Conservation (phyloP, 83 land plant genomes). For the Thuja plicata region DNA sequence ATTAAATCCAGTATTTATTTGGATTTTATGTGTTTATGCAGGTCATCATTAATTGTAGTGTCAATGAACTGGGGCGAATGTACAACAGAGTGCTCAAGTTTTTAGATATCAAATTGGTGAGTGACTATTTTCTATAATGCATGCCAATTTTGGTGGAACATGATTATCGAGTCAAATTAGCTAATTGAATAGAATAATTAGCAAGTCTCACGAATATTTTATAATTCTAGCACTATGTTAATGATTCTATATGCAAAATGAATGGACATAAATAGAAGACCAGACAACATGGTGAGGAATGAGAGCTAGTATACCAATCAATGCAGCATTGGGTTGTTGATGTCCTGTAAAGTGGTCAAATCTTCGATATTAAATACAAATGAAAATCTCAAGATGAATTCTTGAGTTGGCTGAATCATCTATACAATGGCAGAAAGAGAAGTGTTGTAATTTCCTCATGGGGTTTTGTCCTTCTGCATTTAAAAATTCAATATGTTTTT, state of each 20-base stretch:
- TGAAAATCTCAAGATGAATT: background rate
- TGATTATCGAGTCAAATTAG: background rate
- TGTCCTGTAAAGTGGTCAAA: background rate
- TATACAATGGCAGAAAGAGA: background rate
- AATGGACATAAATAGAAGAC: background rate
- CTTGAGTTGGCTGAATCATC: background rate
- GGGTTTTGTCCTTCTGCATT: background rate
- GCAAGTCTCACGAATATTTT: background rate
- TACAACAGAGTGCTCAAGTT: conserved; percentile 6
- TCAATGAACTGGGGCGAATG: conserved; percentile 8
- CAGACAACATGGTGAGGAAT: background rate
- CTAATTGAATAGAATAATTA: background rate
- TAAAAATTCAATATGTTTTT: background rate
- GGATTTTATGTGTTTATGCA: background rate
- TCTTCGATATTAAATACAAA: background rate
- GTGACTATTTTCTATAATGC: background rate
- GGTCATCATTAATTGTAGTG: background rate
- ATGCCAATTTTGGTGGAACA: background rate
- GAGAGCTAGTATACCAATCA: background rate
- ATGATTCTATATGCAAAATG: background rate
- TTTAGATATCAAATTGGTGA: conserved; percentile 6
- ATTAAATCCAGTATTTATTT: background rate
- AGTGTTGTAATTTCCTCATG: background rate
- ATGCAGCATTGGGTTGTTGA: background rate
- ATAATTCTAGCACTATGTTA: background rate